Evolutionary conservation across 2,329 filamentous ascomycete species (phyloP).

Genomic region (Neofusicoccum sp.): DNA sequence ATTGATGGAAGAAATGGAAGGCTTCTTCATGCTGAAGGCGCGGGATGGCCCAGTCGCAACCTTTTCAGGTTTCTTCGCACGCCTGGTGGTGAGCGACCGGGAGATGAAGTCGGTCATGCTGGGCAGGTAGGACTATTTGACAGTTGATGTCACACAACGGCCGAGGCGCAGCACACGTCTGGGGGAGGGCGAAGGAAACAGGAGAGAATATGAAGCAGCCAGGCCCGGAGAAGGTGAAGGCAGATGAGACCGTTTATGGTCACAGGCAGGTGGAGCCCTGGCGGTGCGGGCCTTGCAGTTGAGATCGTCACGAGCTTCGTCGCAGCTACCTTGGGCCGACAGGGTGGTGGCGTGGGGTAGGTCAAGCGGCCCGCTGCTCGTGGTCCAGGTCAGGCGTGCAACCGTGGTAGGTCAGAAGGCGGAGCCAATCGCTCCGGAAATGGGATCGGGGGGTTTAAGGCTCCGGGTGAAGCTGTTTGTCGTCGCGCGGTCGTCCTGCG

Average conservation of each 20-base stretch:
- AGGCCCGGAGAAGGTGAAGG: neutral
- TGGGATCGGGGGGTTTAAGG: neutral
- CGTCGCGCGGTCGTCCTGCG: slow-evolving; percentile 13
- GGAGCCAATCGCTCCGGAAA: neutral
- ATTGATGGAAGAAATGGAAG: slow-evolving; percentile 45
- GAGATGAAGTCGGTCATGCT: slow-evolving; percentile 49
- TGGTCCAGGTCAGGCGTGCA: slow-evolving; percentile 11
- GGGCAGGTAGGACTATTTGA: neutral
- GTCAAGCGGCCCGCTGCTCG: neutral
- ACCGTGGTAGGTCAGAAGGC: slow-evolving; percentile 8
- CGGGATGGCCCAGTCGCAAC: slow-evolving; percentile 30
- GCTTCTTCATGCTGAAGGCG: slow-evolving; percentile 45
- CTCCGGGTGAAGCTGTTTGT: neutral
- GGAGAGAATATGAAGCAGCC: neutral
- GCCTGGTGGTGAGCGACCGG: slow-evolving; percentile 66
- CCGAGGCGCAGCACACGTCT: neutral
- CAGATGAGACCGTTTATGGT: neutral
- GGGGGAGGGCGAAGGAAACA: neutral
- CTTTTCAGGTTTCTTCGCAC: slow-evolving; percentile 56
- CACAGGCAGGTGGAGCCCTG: slow-evolving; percentile 4
- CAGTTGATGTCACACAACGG: slow-evolving; percentile 8
- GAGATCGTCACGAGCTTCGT: slow-evolving; percentile 7
- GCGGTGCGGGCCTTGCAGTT: slow-evolving; percentile 4
- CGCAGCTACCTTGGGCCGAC: neutral
- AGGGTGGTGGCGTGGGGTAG: slow-evolving; percentile 2